Evolutionary conservation across 116 monocot genomes (phyloP), one percentile per base, ranked within the genome.

Genomic region (Cymodocea nodosa): DNA sequence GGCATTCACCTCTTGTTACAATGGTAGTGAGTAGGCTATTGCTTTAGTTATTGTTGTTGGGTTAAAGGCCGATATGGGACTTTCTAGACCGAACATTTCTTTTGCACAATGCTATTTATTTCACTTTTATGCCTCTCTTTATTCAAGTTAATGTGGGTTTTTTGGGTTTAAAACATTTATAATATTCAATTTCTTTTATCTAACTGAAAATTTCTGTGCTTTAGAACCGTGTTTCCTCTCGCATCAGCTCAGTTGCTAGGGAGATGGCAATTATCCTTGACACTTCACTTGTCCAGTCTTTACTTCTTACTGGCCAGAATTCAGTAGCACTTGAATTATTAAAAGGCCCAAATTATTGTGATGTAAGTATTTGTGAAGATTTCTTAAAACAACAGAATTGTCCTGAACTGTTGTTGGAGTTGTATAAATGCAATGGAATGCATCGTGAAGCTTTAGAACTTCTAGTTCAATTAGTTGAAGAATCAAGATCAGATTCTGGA

Each of bases 271-370:
- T 82, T 56, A 71, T 87, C 71, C 75, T 92, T 37, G 99, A 99
- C 60, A 92, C 87, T 55, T 89, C 99, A 70, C 87, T 99, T 53
- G 63, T 92, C 65, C 89, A 99, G 75, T 81, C 92, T 66, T 77
- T 92, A 56, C 63, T 99, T 81, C 76, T 89, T 65, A 99, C 93
- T 17, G 85, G 86, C 51, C 99, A 99, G 36, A 70, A 79, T 54
- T 76, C 70, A 40, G 79, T 65, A 16, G 86, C 87, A 54, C 49
- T 87, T 53, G 93, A 87, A 24, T 68, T 92, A 65, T 72, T 99
- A 70, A 92, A 92, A 73, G 89, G 89, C 65, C 82, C 82, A 49
- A 99, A 99, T 52, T 99, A 89, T 75, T 99, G 99, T 78, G 89
- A 99, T 80, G 62, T 92, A 54, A 86, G 81, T 64, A 99, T 85